Evolutionary conservation across 2,329 filamentous ascomycete species (phyloP), one percentile per base, ranked within the genome.

Genomic region (Arachnomyces sp.): DNA sequence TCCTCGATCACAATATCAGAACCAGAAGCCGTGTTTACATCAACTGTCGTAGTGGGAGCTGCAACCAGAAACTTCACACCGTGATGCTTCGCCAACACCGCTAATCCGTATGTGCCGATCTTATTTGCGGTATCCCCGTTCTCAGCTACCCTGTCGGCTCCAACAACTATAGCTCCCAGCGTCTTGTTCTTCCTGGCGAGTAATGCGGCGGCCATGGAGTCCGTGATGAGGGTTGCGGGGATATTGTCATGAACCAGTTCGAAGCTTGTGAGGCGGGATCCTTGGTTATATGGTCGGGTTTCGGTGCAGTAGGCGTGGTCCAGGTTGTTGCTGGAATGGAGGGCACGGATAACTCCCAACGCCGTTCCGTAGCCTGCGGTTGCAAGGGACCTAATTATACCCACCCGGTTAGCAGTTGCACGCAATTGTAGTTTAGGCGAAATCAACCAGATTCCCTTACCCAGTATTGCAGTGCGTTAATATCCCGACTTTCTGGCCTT

Each of bases 101-200:
- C 88, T 3, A 98, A 74, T 40, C 82, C 76, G 60, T 98, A 96
- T 0, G 92, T 98, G 38, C 92, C 92, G 46, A 98, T 93, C 70
- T 98, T 98, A 70, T 98, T 98, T 41, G 92, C 92, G 0, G 92
- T 96, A 65, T 98, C 92, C 20, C 92, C 92, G 55, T 98, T 98
- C 37, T 88, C 84, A 25, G 90, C 92, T 11, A 98, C 92, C 42
- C 92, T 79, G 61, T 98, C 92, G 2, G 92, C 92, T 18, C 92
- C 92, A 0, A 98, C 92, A 20, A 98, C 82, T 38, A 98, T 85
- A 4, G 88, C 90, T 4, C 79, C 76, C 44, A 98, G 84, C 54
- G 81, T 79, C 56, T 79, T 73, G 29, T 72, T 65, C 15, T 71
- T 40, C 55, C 43, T 63, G 43, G 49, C 72, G 57, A 98, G 83